Evolutionary conservation across 208 protist species (phyloP), one percentile per base, ranked within the genome.

Genomic region (Zelonia costaricensis): DNA sequence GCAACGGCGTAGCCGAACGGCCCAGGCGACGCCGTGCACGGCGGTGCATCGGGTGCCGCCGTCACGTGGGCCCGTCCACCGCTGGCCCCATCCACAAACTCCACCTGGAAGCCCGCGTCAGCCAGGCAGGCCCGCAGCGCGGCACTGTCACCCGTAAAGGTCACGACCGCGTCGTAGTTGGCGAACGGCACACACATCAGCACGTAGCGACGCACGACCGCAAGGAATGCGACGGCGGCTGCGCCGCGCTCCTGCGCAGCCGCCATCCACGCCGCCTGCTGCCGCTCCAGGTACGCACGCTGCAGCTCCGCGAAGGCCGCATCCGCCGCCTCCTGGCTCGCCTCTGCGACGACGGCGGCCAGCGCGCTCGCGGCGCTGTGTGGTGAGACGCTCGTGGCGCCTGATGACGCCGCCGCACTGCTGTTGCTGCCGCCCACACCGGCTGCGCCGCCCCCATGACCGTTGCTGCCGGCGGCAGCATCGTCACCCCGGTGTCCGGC

Each of bases 101-200:
- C 49, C 27, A 86, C 61, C 8, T 30, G 42, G 22, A 88, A 89
- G 16, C 76, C 87, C 0, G 54, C 8, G 3, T n/a, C 44, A 39
- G 42, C 23, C 12, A 92, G 66, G 15, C 53, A 54, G 0, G 69
- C 49, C 4, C 25, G 33, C 30, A 72, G 48, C 2, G 63, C 58
- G 1, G 45, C 53, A 8, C 59, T 63, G 62, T 82, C 71, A 0
- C 74, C 80, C 9, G 67, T 64, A 22, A 86, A 73, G 12, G 74
- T 56, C 18, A 96, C 69, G 22, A 81, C 54, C 6, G 87, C 87
- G 48, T 96, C 91, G 67, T 82, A 82, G 52, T 88, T 80, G 5
- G 64, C 59, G 51, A 87, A 67, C 16, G 86, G 82, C 6, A 92
- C 54, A n/a, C 61, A 56, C 25, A 62, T 73, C 25, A 70, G 35